A percentile compares a stretch with the other conserved stretches of the same genome.
Conservation (phyloP, 2,329 filamentous ascomycete genomes). For the Colletotrichum lindemuthianum region DNA sequence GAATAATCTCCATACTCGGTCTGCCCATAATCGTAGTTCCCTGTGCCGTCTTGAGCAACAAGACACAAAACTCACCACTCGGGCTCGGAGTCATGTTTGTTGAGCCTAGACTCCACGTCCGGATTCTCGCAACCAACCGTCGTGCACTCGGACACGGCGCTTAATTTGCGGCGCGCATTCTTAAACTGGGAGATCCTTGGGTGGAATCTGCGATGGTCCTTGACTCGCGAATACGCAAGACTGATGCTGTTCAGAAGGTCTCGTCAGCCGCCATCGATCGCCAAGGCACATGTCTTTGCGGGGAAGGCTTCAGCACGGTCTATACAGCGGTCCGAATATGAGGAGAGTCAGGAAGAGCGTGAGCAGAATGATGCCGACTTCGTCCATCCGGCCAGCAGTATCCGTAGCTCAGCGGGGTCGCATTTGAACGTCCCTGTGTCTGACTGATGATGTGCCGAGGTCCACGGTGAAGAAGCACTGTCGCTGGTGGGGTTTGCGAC, state of each 20-base stretch:
- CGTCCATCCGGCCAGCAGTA: constrained; percentile 16
- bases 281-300: not conserved
- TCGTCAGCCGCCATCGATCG: constrained; percentile 19
- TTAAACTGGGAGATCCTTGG: constrained; percentile 27
- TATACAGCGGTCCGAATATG: constrained; percentile 25
- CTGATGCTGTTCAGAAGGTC: constrained; percentile 7
- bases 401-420: not conserved
- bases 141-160: constrained; percentile 42
- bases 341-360: constrained; percentile 28
- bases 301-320: constrained; percentile 22
- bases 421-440: constrained; percentile 11
- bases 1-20: no score
- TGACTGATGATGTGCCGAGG: not conserved
- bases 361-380: constrained; percentile 31
- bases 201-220: constrained; percentile 34
- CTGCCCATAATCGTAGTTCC: no score
- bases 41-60: not conserved
- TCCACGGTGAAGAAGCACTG: not conserved
- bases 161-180: constrained; percentile 43
- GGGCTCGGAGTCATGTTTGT: constrained; percentile 13
- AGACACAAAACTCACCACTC: constrained; percentile 24
- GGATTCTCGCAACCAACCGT: constrained; percentile 17
- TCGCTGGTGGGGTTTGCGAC: not conserved
- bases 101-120: constrained; percentile 25
- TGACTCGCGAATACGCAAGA: constrained; percentile 18